These are phyloP conservation scores for Omphalotus olearius DNA, from an alignment of 1,284 basidiomycete species.

Conservation along the genomic window DNA sequence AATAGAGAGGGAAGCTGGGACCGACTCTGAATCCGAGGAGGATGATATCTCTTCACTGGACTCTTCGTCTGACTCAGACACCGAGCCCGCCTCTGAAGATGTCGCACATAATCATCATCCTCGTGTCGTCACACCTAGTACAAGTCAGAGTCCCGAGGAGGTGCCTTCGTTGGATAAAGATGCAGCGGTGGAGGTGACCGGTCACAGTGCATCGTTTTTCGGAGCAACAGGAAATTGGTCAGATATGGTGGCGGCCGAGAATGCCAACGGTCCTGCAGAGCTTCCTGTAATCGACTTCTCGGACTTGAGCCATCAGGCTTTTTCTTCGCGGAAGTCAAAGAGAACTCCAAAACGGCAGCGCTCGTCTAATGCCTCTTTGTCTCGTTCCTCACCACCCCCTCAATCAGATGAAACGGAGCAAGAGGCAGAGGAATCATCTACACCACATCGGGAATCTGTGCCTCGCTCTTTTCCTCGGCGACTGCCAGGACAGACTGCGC, in stretches of 20 bases:
- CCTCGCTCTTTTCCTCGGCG: constrained; percentile 31
- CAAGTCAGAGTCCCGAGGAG: constrained; percentile 54
- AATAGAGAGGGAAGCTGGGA: constrained; percentile 60
- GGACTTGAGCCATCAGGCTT: constrained; percentile 48
- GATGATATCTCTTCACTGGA: constrained; percentile 49
- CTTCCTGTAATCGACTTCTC: constrained; percentile 79
- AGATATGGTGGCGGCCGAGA: constrained; percentile 78
- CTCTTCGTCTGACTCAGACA: constrained; percentile 64
- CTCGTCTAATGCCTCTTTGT: constrained; percentile 20
- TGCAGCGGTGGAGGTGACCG: constrained; percentile 22
- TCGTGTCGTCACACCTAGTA: constrained; percentile 56
- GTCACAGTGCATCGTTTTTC: constrained; percentile 47
- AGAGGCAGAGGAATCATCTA: constrained; percentile 15
- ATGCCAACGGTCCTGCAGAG: constrained; percentile 49
- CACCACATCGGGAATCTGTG: constrained; percentile 22
- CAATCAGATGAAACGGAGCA: constrained; percentile 20
- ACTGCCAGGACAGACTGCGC: constrained; percentile 52
- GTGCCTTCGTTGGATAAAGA: constrained; percentile 20
- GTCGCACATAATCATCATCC: constrained; percentile 43
- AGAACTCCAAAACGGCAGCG: constrained; percentile 28
- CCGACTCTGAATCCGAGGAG: constrained; percentile 52
- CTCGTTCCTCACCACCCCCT: constrained; percentile 20
- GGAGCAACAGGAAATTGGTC: constrained; percentile 59
- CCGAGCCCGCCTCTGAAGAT: constrained; percentile 60
- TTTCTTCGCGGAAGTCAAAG: constrained; percentile 33